Conservation (phyloP, 257 asterid genomes). For the Nicotiana tabacum region DNA sequence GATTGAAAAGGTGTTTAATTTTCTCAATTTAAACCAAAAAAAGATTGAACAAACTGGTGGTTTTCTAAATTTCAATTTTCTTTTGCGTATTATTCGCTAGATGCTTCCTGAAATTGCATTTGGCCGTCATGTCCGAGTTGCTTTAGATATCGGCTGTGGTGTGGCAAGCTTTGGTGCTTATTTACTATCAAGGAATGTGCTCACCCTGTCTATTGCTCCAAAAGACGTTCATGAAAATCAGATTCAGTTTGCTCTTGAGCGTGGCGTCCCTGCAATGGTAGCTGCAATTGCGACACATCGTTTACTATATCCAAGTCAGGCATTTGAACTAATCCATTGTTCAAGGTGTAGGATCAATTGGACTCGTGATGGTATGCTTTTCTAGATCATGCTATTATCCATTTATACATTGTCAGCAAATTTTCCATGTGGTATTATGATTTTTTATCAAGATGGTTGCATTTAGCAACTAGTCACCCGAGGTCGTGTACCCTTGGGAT, state of each 20-base stretch:
- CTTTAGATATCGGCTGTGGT: slow-evolving; percentile 91
- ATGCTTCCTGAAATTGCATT: slow-evolving; percentile 91
- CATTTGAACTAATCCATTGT: slow-evolving; percentile 87
- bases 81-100: slow-evolving; percentile 23
- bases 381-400: neutral
- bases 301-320: slow-evolving; percentile 86
- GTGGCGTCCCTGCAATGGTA: slow-evolving; percentile 96
- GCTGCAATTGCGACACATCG: slow-evolving; percentile 80
- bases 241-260: slow-evolving; percentile 96
- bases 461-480: neutral
- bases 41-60: neutral
- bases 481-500: neutral
- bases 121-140: slow-evolving; percentile 80
- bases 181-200: slow-evolving; percentile 66
- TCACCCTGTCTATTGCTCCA: slow-evolving; percentile 87
- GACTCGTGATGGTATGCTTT: slow-evolving; percentile 87
- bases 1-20: slow-evolving; percentile 61
- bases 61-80: neutral
- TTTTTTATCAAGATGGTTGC: neutral
- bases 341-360: slow-evolving; percentile 96
- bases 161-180: slow-evolving; percentile 99
- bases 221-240: slow-evolving; percentile 97
- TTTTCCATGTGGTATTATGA: neutral
- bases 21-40: neutral
- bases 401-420: neutral